Evolutionary conservation across 495 filamentous ascomycete genomes (phyloP).

Genomic region (Lichenothelia convexa): DNA sequence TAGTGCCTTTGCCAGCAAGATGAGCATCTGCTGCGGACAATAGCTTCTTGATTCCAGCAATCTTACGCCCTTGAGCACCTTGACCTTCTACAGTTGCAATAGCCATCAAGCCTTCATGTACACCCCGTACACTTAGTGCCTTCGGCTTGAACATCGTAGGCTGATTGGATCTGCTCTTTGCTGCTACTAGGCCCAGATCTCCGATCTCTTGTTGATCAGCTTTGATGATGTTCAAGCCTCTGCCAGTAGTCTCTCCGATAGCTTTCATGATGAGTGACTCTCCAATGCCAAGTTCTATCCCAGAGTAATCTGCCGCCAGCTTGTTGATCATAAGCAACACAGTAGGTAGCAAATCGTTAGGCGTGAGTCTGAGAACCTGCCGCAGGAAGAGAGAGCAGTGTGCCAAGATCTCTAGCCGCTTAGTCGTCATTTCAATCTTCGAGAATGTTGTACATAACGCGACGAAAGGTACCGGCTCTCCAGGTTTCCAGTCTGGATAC

Average conservation of each 20-base stretch:
- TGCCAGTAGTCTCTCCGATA: constrained; percentile 83
- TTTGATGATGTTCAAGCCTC: constrained; percentile 74
- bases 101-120: constrained; percentile 71
- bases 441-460: constrained; percentile 91
- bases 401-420: constrained; percentile 67
- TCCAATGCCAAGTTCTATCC: constrained; percentile 89
- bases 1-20: constrained; percentile 43
- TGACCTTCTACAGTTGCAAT: constrained; percentile 78
- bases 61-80: constrained; percentile 76
- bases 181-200: constrained; percentile 83
- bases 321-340: constrained; percentile 96
- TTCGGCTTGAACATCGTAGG: constrained; percentile 97
- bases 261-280: constrained; percentile 98
- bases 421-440: constrained; percentile 80
- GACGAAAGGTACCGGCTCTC: constrained; percentile 81
- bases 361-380: constrained; percentile 82
- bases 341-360: constrained; percentile 68
- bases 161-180: constrained; percentile 84
- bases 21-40: constrained; percentile 67
- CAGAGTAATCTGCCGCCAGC: constrained; percentile 86
- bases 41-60: constrained; percentile 87
- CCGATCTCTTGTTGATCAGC: constrained; percentile 89
- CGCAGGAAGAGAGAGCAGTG: constrained; percentile 81
- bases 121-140: constrained; percentile 65
- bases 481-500: constrained; percentile 85